Base-by-base conservation (phyloP, 176 grass and related monocot genomes). In the Triticum aestivum region DNA sequence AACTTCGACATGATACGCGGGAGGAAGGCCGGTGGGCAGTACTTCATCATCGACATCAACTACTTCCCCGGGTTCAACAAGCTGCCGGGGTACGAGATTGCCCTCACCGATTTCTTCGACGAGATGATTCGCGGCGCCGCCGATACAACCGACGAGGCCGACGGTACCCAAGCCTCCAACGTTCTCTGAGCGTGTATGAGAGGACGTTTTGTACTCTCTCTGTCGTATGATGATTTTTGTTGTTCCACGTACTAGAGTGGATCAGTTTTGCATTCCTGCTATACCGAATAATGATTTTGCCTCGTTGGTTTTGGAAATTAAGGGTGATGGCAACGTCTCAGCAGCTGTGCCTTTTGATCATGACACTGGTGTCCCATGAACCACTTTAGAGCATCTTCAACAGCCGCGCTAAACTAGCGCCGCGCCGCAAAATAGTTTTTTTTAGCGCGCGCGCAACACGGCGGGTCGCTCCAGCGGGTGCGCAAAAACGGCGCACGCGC, bases 1-100 rank as follows among this genome's bases (percentile, higher is more conserved):
- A 96, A 96, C 63, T 93, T 93, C 62, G 94, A 96, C 82, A 63
- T 96, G 78, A 92, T 96, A 68, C 80, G 91, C 29, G 78, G 73
- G 27, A 84, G n/a, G 68, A 67, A 39, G 62, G 27, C 26, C 30
- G 74, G 91, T 0, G 88, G 73, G 9, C 89, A 83, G 59, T 96
- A 96, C 77, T 82, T 96, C 38, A 73, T 96, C 79, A 85, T 96
- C 34, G 94, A 96, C 80, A 96, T 93, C 81, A 96, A 96, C 47
- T 96, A 96, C 81, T 96, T 92, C 78, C 89, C 94, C 0, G 94
- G 91, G 2, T 96, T 91, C 88, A 83, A 87, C 27, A 96, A 96
- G 81, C 89, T 96, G 91, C 91, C 87, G 0, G 65, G 79, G 6
- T 96, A 93, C 24, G 94, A 95, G 73, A 59, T 52, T 0, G 91